Conservation (phyloP, 2,329 filamentous ascomycete genomes). For the Clarireedia paspali region DNA sequence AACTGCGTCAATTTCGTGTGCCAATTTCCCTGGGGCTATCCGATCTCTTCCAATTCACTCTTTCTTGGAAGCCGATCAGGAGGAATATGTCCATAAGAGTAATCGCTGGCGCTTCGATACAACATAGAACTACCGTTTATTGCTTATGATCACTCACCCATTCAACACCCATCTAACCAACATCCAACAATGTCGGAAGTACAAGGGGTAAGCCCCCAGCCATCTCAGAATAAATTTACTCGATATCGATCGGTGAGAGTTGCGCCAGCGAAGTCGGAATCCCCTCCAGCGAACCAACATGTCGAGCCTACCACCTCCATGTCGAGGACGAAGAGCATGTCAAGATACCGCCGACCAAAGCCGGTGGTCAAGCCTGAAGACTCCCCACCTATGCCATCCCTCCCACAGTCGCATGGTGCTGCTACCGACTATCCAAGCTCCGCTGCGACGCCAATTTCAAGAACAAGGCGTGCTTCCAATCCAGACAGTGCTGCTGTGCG, state of each 20-base stretch:
- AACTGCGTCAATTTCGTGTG: not conserved
- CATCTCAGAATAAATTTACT: slow-evolving; percentile 39
- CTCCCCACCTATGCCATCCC: slow-evolving; percentile 9
- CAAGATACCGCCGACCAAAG: slow-evolving; percentile 30
- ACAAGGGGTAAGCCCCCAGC: slow-evolving; percentile 10
- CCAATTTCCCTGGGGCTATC: not conserved
- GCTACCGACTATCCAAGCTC: not conserved
- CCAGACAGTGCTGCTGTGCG: not conserved
- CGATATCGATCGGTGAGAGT: slow-evolving; percentile 51
- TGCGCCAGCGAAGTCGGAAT: slow-evolving; percentile 22
- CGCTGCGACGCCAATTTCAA: not conserved
- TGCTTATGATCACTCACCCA: slow-evolving; percentile 2
- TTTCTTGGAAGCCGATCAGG: not conserved
- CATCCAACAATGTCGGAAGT: slow-evolving; percentile 18
- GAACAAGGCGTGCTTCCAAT: slow-evolving; percentile 2
- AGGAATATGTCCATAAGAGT: slow-evolving; percentile 4
- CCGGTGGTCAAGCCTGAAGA: slow-evolving; percentile 7
- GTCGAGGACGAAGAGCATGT: slow-evolving; percentile 30
- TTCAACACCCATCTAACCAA: not conserved
- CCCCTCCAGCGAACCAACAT: slow-evolving; percentile 9
- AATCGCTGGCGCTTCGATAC: not conserved
- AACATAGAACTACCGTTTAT: slow-evolving; percentile 3
- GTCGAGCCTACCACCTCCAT: slow-evolving; percentile 6
- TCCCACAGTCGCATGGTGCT: slow-evolving; percentile 8
- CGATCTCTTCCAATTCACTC: not conserved